phyloP scores from a whole-genome alignment of 148 eudicot genomes.

The Selenicereus undatus region DNA sequence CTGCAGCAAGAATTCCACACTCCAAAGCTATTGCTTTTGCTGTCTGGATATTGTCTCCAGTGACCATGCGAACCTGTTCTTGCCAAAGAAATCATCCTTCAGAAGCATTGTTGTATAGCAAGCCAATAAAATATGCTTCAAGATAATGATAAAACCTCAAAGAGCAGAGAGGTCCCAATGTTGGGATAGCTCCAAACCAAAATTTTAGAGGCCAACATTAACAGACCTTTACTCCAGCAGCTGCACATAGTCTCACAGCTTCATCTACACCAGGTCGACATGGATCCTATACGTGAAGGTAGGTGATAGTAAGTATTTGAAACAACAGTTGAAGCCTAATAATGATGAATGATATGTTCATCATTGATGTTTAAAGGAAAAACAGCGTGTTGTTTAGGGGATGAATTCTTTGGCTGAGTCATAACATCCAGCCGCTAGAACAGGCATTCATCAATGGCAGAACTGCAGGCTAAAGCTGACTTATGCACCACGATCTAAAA shows the following conservation, averaged over 20 bases:
- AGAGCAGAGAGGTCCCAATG: neutral
- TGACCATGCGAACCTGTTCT: conserved; percentile 88
- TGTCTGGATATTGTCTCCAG: conserved; percentile 93
- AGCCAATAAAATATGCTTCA: neutral
- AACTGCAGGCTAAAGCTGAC: neutral
- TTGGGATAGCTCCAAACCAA: neutral
- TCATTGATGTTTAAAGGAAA: neutral
- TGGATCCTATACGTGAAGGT: conserved; percentile 62
- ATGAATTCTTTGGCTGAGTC: neutral
- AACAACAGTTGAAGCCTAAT: neutral
- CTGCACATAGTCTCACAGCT: conserved; percentile 66
- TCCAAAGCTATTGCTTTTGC: conserved; percentile 93
- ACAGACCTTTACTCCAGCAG: conserved; percentile 81
- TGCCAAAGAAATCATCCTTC: neutral
- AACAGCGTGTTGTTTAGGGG: neutral
- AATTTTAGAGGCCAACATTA: neutral
- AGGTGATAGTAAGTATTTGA: neutral
- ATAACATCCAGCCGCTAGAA: neutral
- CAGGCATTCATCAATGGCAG: neutral
- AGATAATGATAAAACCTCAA: too few relatives aligned
- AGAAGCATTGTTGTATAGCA: neutral
- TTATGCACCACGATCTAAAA: neutral
- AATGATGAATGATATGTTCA: neutral
- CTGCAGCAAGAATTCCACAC: conserved; percentile 76
- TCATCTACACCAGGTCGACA: conserved; percentile 90